Percentiles rank a stretch among this genome's conserved stretches.
Evolutionary conservation across 495 filamentous ascomycete genomes (phyloP).

Genomic region (Xylaria intraflava): DNA sequence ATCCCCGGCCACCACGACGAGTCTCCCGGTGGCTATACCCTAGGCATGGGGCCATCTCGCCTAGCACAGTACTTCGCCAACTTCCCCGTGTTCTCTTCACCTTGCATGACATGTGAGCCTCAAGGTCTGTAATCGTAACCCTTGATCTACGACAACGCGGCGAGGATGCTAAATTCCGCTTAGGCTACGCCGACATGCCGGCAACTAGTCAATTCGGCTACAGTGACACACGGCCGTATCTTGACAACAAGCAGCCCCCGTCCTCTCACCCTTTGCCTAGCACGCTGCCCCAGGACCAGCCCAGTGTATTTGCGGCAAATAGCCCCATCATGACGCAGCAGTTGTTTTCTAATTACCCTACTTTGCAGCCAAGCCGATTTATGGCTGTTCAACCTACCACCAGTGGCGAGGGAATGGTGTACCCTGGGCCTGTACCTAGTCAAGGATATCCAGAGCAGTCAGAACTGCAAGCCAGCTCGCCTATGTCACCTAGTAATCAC

Average conservation of each 20-base stretch:
- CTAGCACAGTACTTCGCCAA: conserved; percentile 33
- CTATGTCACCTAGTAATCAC: conserved; percentile 16
- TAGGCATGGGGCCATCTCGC: conserved; percentile 29
- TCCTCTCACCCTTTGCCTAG: conserved; percentile 23
- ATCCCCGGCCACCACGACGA: conserved; percentile 16
- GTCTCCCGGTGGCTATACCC: conserved; percentile 16
- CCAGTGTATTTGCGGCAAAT: conserved; percentile 27
- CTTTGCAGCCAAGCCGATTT: conserved; percentile 32
- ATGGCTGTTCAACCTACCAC: conserved; percentile 32
- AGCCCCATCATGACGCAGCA: conserved; percentile 25
- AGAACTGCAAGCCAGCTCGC: conserved; percentile 15
- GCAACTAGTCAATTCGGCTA: conserved; percentile 30
- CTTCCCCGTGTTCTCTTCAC: conserved; percentile 33
- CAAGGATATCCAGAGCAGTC: conserved; percentile 23
- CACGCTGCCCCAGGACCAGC: conserved; percentile 21
- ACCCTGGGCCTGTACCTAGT: conserved; percentile 27
- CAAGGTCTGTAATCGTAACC: conserved; percentile 25
- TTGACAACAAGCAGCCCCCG: conserved; percentile 23
- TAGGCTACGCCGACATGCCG: conserved; percentile 28
- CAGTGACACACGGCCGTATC: conserved; percentile 21
- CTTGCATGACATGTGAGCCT: conserved; percentile 35
- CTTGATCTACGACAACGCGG: neutral
- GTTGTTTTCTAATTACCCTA: conserved; percentile 34
- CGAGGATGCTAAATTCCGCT: conserved; percentile 20
- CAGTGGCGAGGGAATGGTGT: conserved; percentile 40